Base-by-base conservation (phyloP, 495 filamentous ascomycete genomes). In the Margaritispora aquatica region DNA sequence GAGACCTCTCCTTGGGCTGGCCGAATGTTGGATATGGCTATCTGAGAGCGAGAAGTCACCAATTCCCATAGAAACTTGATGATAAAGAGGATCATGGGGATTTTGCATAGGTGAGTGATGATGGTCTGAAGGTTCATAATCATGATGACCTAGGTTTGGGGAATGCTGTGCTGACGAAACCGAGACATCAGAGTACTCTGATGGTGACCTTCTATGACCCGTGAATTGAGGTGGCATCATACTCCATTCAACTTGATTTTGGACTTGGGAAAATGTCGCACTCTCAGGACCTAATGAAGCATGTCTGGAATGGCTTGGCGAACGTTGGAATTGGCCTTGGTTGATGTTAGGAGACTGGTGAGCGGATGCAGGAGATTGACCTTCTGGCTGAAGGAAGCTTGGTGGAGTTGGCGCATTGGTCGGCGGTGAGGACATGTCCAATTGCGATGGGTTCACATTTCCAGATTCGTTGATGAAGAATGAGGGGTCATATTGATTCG, bases 111-210 rank as follows among this genome's bases (percentile, higher is more conserved):
- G 94, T 1, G 93, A 96, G 48, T 86, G 82, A 49, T 86, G 82
- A 49, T 86, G 85, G 50, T 90, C 87, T 54, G 81, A 73, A 9
- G 75, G 73, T 15, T 97, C 92, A 67, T 93, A 91, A 54, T 97
- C 94, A 54, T 86, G 79, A 67, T 88, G 89, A 24, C 80, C 80
- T 51, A 96, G 68, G 66, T 84, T 89, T 48, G 94, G 94, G 20
- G 93, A 97, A 27, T 85, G 84, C 9, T 85, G 81, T 0, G 83
- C 87, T 20, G 91, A 95, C 17, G 89, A 93, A 13, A 76, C 77
- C 10, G 90, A 96, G 7, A 89, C 80, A 64, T 97, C 94, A 4
- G 92, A 97, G 64, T 88, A 89, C 68, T 97, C 94, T 7, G 93
- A 97, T 1, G 92, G 89, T 34, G 87, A 83, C 67, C 91, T 81